phyloP scores from a whole-genome alignment of 768 basidiomycete genomes.

The Calocybe cyanea region DNA sequence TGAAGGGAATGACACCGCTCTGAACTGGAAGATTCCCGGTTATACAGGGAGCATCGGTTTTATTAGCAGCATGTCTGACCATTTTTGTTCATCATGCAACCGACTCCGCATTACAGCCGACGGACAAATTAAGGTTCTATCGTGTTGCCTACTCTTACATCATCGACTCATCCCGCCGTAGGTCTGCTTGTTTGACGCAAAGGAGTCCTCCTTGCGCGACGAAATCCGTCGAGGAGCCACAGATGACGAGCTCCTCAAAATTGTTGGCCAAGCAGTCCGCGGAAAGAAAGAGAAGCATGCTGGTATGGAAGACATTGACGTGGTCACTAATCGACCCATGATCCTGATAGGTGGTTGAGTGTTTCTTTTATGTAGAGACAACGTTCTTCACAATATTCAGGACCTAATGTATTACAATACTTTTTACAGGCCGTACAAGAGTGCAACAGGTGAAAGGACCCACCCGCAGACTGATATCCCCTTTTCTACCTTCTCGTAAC shows the following conservation, averaged over 20 bases:
- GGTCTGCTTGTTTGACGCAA: conserved; percentile 87
- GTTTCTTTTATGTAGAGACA: conserved; percentile 24
- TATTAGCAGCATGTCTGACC: conserved; percentile 93
- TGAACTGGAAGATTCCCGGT: conserved; percentile 72
- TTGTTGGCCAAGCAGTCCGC: conserved; percentile 60
- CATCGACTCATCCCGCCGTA: conserved; percentile 21
- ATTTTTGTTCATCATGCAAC: conserved; percentile 85
- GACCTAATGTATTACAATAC: conserved; percentile 13
- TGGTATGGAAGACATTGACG: conserved; percentile 80
- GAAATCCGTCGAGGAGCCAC: conserved; percentile 60
- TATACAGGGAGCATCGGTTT: conserved; percentile 74
- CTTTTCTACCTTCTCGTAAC: conserved; percentile 1
- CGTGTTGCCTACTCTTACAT: too few species aligned
- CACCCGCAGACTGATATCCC: not conserved
- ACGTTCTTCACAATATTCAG: conserved; percentile 15
- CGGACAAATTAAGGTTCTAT: conserved; percentile 86
- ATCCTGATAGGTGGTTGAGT: conserved; percentile 93
- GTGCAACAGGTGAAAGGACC: not conserved
- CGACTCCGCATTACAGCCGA: conserved; percentile 84
- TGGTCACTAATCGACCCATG: conserved; percentile 79
- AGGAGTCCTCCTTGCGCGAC: conserved; percentile 79
- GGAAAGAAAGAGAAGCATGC: conserved; percentile 81
- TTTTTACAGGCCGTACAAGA: conserved; percentile 14
- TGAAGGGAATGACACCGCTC: conserved; percentile 75
- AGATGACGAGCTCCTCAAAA: conserved; percentile 57